Evolutionary conservation across 1,139 yeast species (phyloP).

Genomic region (Suhomyces terraborum): DNA sequence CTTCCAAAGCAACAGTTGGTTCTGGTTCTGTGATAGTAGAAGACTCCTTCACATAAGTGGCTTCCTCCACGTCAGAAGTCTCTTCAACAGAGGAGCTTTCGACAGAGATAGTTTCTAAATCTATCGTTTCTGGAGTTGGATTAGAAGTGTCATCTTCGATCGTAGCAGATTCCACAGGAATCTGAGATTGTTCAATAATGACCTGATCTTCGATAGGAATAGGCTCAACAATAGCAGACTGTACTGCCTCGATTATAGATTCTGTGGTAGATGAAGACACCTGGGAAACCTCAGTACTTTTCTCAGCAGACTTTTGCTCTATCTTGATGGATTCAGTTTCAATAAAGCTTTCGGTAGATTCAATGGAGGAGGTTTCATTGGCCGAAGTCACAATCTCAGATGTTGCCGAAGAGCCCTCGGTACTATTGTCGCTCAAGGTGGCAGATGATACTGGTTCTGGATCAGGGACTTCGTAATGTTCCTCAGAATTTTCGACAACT

Average conservation of each 20-base stretch:
- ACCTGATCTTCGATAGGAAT: neutral
- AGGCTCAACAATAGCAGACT: neutral
- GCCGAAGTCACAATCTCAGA: neutral
- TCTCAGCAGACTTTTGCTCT: neutral
- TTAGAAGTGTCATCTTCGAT: neutral
- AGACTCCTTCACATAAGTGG: constrained; percentile 3
- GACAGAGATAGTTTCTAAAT: neutral
- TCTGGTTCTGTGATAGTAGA: neutral
- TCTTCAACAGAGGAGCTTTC: neutral
- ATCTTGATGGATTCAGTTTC: neutral
- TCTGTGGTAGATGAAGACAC: neutral
- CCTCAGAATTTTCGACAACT: constrained; percentile 1
- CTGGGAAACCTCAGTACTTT: neutral
- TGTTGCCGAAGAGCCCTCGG: neutral
- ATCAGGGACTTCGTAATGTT: neutral
- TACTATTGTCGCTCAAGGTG: neutral
- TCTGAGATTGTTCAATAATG: neutral
- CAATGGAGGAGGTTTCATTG: neutral
- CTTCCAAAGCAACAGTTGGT: neutral
- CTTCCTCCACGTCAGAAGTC: constrained; percentile 1
- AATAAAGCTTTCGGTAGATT: neutral
- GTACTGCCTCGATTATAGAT: neutral
- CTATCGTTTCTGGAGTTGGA: neutral
- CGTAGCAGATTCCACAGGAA: neutral
- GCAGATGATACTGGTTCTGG: neutral